Conservation (phyloP, 257 asterid genomes). For the Nemophila menziesii region DNA sequence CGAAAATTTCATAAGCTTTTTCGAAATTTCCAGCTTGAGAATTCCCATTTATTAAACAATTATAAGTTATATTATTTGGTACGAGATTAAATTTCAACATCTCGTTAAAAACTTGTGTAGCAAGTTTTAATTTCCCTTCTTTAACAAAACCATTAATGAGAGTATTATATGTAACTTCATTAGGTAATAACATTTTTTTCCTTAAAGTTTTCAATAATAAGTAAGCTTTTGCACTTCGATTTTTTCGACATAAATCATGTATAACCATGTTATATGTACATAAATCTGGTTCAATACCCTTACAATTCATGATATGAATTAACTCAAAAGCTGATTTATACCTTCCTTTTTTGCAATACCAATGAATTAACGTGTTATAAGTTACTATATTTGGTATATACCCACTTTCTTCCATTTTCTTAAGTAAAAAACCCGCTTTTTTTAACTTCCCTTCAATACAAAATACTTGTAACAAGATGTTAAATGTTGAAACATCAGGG, state of each 20-base stretch:
- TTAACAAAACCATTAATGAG: constrained; percentile 65
- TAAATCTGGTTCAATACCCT: constrained; percentile 67
- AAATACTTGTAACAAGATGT: constrained; percentile 56
- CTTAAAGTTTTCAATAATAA: constrained; percentile 58
- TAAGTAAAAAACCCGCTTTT: constrained; percentile 51
- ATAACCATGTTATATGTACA: constrained; percentile 72
- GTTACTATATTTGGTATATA: constrained; percentile 69
- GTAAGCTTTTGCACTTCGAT: constrained; percentile 62
- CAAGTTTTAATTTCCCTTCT: constrained; percentile 65
- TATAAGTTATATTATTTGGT: constrained; percentile 61
- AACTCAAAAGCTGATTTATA: constrained; percentile 54
- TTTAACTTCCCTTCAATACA: constrained; percentile 61
- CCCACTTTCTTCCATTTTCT: constrained; percentile 84
- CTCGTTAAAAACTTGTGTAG: constrained; percentile 50
- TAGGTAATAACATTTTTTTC: constrained; percentile 52
- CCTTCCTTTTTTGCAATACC: constrained; percentile 74
- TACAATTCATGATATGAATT: constrained; percentile 62
- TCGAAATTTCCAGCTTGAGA: constrained; percentile 51
- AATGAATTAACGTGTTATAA: constrained; percentile 72
- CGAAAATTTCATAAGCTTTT: constrained; percentile 46
- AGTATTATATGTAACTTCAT: constrained; percentile 76
- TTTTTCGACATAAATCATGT: constrained; percentile 56
- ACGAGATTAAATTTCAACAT: constrained; percentile 44
- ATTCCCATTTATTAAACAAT: constrained; percentile 62
- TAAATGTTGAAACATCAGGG: constrained; percentile 62